Evolutionary conservation across 371 early-diverging fungal genomes (phyloP), one percentile per base, ranked within the genome.

Genomic region (Saksenaea oblongispora): DNA sequence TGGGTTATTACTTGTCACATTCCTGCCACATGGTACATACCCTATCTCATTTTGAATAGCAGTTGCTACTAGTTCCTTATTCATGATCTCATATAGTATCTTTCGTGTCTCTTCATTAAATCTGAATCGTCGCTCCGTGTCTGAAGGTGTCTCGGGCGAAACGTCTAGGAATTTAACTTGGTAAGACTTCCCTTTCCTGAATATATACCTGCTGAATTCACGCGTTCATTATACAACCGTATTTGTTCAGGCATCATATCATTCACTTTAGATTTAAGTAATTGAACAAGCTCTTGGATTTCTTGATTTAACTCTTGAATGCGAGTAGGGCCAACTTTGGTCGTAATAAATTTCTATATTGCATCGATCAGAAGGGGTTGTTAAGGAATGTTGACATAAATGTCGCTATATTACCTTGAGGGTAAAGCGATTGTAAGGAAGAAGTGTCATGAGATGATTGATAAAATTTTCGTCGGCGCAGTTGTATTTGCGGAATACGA

Each of bases 361-460:
- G 5, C 7, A 31, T 31, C 31, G 7, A 31, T 31, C 7, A 31
- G 31, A 2, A 13, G 58, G 24, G 44, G 17, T 27, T 26, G 18
- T 37, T 34, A 27, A 27, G 14, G 34, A 59, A 41, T 17, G 24
- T 24, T 27, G 13, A 18, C 24, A 47, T 17, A 15, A 22, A 5
- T 2, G 17, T 5, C 7, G 10, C 31, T 53, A 34, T 18, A 26
- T 58, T 78, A 85, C 86, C 62, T 63, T 73, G 8, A 86, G 53
- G 1, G 84, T 84, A 44, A 77, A 84, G 47, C 72, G 70, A 62
- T 82, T 82, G 59, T 83, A 86, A 0, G 84, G 86, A 17, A 86
- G 62, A n/a, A 82, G 71, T 0, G 54, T 54, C 74, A 83, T 82
- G n/a, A 86, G 42, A 59, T 80, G 80, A 2, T 61, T 51, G 24